A percentile compares a stretch with the other conserved stretches of the same genome.
Conservation (phyloP, 108 stramenopile genomes). For the Skeletonema menzelii region DNA sequence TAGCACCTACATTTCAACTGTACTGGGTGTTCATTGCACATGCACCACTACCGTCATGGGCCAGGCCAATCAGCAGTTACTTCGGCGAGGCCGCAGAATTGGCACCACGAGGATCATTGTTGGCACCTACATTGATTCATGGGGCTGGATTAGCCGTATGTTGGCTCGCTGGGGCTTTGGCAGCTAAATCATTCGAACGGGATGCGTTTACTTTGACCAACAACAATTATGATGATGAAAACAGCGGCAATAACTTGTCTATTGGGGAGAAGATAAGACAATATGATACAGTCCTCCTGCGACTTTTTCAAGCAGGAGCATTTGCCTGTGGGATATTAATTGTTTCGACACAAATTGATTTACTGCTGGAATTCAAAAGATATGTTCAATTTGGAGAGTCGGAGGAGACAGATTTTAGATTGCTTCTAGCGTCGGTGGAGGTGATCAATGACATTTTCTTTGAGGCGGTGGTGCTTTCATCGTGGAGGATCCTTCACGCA, state of each 20-base stretch:
- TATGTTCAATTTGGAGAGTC: slow-evolving; percentile 73
- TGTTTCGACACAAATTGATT: slow-evolving; percentile 72
- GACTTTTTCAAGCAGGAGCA: slow-evolving; percentile 69
- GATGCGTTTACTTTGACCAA: slow-evolving; percentile 47
- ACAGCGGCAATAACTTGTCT: not conserved
- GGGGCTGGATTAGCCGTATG: slow-evolving; percentile 79
- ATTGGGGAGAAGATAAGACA: not conserved
- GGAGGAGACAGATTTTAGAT: slow-evolving; percentile 48
- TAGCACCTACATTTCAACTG: slow-evolving; percentile 72
- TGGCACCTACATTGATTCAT: slow-evolving; percentile 78
- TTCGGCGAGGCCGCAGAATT: slow-evolving; percentile 17
- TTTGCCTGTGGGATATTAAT: slow-evolving; percentile 78
- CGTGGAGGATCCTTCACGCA: slow-evolving; percentile 65
- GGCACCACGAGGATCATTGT: slow-evolving; percentile 60
- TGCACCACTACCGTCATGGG: slow-evolving; percentile 77
- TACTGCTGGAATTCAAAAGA: slow-evolving; percentile 59
- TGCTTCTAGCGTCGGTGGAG: slow-evolving; percentile 58
- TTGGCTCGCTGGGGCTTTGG: slow-evolving; percentile 75
- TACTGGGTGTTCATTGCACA: slow-evolving; percentile 49
- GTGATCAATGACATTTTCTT: slow-evolving; percentile 76
- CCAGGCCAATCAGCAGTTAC: slow-evolving; percentile 48
- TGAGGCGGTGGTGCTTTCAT: slow-evolving; percentile 55
- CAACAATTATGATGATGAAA: not conserved
- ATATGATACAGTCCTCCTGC: slow-evolving; percentile 34
- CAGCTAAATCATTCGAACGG: slow-evolving; percentile 62